Percentiles rank a stretch among this genome's conserved stretches.
These are phyloP conservation scores for Ophiostoma ulmi DNA, from an alignment of 2,329 filamentous ascomycete genomes.

Conservation along the genomic window DNA sequence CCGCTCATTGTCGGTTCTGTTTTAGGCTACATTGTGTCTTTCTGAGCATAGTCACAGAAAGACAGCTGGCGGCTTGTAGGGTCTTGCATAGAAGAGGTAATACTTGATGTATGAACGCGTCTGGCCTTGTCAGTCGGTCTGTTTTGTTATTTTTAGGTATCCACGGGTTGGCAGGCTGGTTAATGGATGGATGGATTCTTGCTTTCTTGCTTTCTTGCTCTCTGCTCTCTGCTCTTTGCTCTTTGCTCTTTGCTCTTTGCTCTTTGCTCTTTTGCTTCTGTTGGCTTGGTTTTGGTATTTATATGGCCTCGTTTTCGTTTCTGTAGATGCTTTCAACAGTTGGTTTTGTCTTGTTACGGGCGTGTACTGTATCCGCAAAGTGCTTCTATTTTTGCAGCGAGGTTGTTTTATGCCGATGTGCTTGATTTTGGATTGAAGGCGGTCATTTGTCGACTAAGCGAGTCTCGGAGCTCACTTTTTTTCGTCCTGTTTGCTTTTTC, in stretches of 20 bases:
- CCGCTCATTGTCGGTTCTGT: conserved; percentile 54
- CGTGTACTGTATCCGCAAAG: neutral
- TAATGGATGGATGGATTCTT: neutral
- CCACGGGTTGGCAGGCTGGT: no score
- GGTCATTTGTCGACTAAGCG: neutral
- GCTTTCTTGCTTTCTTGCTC: neutral
- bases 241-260: neutral
- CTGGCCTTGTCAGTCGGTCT: no score
- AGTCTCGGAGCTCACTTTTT: neutral
- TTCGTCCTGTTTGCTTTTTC: neutral
- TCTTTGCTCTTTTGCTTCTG: neutral
- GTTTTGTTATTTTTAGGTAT: no score
- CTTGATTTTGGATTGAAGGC: neutral
- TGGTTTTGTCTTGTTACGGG: neutral
- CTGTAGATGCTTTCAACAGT: neutral
- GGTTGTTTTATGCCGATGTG: neutral
- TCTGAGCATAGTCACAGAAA: neutral
- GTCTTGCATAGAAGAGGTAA: neutral
- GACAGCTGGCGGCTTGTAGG: neutral
- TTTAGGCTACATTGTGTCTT: conserved; percentile 39
- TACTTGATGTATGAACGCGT: no score
- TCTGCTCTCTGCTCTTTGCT: neutral
- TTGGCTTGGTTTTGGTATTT: neutral
- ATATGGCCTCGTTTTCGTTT: neutral
- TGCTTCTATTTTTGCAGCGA: neutral